Evolutionary conservation across 108 stramenopile genomes (phyloP).

Genomic region (Nitzschia sp.): DNA sequence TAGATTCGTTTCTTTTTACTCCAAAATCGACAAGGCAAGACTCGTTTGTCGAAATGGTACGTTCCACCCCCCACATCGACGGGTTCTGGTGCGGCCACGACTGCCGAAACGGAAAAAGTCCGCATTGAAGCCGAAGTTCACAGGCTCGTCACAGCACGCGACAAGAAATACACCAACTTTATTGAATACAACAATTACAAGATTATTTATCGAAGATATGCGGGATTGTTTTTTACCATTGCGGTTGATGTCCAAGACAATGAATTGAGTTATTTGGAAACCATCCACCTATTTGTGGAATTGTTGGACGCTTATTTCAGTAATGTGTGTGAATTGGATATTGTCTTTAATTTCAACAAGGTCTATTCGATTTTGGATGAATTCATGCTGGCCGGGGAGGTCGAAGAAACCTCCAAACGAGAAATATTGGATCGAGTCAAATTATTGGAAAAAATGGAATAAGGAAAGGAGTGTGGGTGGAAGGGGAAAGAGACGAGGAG

Average conservation of each 20-base stretch:
- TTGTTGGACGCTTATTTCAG: conserved; percentile 97
- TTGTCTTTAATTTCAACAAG: conserved; percentile 99
- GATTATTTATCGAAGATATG: conserved; percentile 98
- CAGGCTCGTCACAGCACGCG: conserved; percentile 93
- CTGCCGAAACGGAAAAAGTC: conserved; percentile 87
- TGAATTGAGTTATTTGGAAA: conserved; percentile 96
- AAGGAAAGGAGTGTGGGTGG: conserved; percentile 13
- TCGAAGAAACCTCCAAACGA: conserved; percentile 91
- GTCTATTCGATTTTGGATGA: conserved; percentile 97
- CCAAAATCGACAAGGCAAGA: conserved; percentile 99
- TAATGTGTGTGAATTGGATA: conserved; percentile 99
- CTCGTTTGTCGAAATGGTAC: conserved; percentile 98
- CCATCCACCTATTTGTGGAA: conserved; percentile 99
- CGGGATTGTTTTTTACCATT: conserved; percentile 98
- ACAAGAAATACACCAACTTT: conserved; percentile 99
- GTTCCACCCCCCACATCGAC: conserved; percentile 70
- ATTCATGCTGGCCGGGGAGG: conserved; percentile 98
- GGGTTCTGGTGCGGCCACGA: conserved; percentile 26
- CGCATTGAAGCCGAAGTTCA: conserved; percentile 97
- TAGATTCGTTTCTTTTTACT: conserved; percentile 99
- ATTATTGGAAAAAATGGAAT: conserved; percentile 91
- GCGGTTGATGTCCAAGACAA: conserved; percentile 98
- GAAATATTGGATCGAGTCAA: conserved; percentile 92
- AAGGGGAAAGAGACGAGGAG: not conserved
- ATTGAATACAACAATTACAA: conserved; percentile 99